Base-by-base conservation (phyloP, 2,329 filamentous ascomycete species). In the Aspergillus pseudoglaucus region DNA sequence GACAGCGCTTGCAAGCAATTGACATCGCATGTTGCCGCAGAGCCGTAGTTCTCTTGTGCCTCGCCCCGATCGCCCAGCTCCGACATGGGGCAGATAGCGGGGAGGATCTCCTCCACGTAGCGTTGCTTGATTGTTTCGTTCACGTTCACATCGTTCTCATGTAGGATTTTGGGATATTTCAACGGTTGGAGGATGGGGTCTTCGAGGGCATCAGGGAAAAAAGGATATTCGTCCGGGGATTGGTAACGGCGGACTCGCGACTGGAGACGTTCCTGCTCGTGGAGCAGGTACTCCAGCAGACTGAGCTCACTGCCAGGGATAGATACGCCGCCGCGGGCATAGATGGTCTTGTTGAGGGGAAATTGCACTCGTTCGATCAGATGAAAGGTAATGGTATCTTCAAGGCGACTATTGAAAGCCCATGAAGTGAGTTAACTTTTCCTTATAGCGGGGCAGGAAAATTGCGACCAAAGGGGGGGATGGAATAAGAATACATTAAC, bases 281-380 rank as follows among this genome's bases (percentile, higher is more conserved):
- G 80, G 23, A 97, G 83, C 65, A 95, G 86, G 87, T 91, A 98
- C 76, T 97, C 93, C 67, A 95, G 83, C 66, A 98, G 88, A 67
- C 85, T 90, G 47, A 93, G 79, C 45, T 80, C 66, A 66, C 76
- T 81, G 63, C 82, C 74, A 15, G 89, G 90, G 53, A 97, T 85
- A 27, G 80, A 75, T 41, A 97, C 78, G n/a, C 87, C 88, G 51
- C 86, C 87, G 6, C 89, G 80, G 10, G 75, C 69, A 74, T 98
- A 98, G 70, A 97, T 90, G 61, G 84, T 88, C 64, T 80, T 76
- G 74, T 96, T 97, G 55, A 94, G 79, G 3, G 91, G 89, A 69
- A 97, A 98, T 69, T 98, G 93, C n/a, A 91, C 91, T 37, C 93
- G 85, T 73, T 98, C 93, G 63, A 97, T 97, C 35, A 98, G 78